Base-by-base conservation (phyloP, 768 basidiomycete species). In the Sarcodon aspratus region DNA sequence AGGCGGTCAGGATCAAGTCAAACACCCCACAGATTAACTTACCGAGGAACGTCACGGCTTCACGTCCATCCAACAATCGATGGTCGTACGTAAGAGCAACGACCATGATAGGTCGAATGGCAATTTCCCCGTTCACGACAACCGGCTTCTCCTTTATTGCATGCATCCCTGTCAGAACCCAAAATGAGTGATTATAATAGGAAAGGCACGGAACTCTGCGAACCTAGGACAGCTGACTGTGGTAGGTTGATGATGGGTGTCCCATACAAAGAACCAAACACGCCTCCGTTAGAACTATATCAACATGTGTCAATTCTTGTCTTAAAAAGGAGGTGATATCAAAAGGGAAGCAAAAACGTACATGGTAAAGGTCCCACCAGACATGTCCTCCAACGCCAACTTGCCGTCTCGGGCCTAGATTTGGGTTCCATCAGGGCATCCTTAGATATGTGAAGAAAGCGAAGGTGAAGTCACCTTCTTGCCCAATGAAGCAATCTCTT, bases 211-310 rank as follows among this genome's bases (percentile, higher is more conserved):
- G 44, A 51, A 43, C 50, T 47, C 18, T 12, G 66, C 74, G 52
- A 57, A 75, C 87, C 94, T 48, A 99, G 79, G 7, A 97, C 92
- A 47, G 93, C 95, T 18, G 92, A 69, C 64, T 97, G 95, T 4
- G 94, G 95, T 42, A 94, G 72, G 73, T 97, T 98, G 69, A 98
- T 95, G 61, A 99, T 99, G 35, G 95, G 95, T n/a, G 95, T 99
- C 36, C 95, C 95, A 60, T 85, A 96, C 45, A 99, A 71, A 45
- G 91, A 95, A 40, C 95, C 95, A 60, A 99, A 99, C 63, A 99
- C 95, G 58, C 95, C 95, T 42, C 95, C 96, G 61, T 99, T 99
- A 36, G 96, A 98, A 66, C 92, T 95, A 53, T 18, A 52, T 35
- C 50, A 40, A 37, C 44, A 36, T 43, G 34, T 36, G 18, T 18